Percentiles rank a stretch among this genome's conserved stretches.
phyloP scores from a whole-genome alignment of 192 early-diverging fungal species.

The Coemansia reversa region DNA sequence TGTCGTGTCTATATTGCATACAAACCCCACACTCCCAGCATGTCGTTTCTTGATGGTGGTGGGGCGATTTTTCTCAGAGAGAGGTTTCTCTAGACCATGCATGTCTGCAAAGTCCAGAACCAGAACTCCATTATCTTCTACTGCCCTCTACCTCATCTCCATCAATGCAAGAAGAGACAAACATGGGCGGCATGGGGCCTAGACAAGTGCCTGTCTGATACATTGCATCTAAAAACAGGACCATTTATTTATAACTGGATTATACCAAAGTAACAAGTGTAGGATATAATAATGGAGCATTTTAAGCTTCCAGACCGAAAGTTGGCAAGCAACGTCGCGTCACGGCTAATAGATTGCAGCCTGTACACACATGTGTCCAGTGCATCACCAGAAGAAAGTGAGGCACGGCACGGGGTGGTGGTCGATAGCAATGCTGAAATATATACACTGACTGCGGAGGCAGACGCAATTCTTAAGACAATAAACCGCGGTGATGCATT shows the following conservation, averaged over 20 bases:
- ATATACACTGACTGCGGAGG: slow-evolving; percentile 48
- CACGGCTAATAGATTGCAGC: slow-evolving; percentile 49
- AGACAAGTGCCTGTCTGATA: neutral
- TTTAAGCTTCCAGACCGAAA: slow-evolving; percentile 51
- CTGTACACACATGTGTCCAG: slow-evolving; percentile 54
- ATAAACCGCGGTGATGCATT: slow-evolving; percentile 35
- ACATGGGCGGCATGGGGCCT: neutral
- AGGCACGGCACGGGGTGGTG: slow-evolving; percentile 14
- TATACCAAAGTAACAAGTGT: slow-evolving; percentile 1
- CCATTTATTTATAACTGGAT: neutral
- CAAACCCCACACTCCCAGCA: neutral
- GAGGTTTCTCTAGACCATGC: neutral
- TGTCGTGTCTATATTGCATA: neutral
- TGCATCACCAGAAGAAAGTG: slow-evolving; percentile 9
- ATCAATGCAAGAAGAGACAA: neutral
- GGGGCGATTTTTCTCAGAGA: neutral
- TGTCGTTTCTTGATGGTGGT: neutral
- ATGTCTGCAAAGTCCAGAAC: neutral
- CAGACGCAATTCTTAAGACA: slow-evolving; percentile 20
- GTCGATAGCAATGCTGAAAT: slow-evolving; percentile 51
- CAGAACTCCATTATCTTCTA: neutral
- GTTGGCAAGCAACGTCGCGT: slow-evolving; percentile 45
- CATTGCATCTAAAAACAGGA: neutral
- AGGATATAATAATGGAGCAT: slow-evolving; percentile 53
- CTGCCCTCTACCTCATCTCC: neutral